Conservation (phyloP, 768 basidiomycete species). For the Boletus bicolor region DNA sequence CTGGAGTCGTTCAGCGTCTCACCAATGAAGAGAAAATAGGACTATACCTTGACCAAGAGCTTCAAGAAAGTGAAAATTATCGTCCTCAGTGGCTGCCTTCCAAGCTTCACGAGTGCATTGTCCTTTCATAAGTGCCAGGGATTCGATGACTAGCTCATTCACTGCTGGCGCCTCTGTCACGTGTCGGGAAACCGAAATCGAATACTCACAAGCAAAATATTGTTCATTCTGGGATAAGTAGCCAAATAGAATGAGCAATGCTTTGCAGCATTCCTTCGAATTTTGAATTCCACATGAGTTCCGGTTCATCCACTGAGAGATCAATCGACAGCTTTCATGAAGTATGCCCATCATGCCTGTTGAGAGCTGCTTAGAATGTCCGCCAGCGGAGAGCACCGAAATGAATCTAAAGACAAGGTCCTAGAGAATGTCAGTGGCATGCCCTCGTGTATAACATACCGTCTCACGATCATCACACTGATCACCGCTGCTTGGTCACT, state of each 20-base stretch:
- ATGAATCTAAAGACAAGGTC: conserved; percentile 24
- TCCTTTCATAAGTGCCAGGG: conserved; percentile 10
- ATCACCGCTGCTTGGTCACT: conserved; percentile 12
- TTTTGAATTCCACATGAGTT: conserved; percentile 25
- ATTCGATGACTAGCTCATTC: conserved; percentile 19
- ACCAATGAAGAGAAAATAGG: not conserved
- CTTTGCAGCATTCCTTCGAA: conserved; percentile 31
- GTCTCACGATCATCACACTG: conserved; percentile 29
- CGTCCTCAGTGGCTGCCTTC: conserved; percentile 16
- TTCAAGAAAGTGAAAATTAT: conserved; percentile 7
- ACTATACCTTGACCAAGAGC: conserved; percentile 21
- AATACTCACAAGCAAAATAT: conserved; percentile 16
- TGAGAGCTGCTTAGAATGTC: conserved; percentile 15
- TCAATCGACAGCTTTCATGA: conserved; percentile 15
- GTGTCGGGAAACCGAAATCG: not conserved
- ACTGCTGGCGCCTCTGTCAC: conserved; percentile 11
- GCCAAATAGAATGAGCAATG: conserved; percentile 27
- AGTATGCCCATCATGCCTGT: conserved; percentile 18
- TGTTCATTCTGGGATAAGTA: conserved; percentile 21
- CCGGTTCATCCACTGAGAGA: conserved; percentile 23
- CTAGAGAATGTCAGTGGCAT: conserved; percentile 13
- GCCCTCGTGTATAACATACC: not conserved
- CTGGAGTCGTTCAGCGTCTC: conserved; percentile 13
- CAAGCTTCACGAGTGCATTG: conserved; percentile 22
- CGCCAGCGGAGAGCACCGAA: conserved; percentile 13